Evolutionary conservation across 2,329 filamentous ascomycete genomes (phyloP), one percentile per base, ranked within the genome.

Genomic region (Pseudocercospora eumusae): DNA sequence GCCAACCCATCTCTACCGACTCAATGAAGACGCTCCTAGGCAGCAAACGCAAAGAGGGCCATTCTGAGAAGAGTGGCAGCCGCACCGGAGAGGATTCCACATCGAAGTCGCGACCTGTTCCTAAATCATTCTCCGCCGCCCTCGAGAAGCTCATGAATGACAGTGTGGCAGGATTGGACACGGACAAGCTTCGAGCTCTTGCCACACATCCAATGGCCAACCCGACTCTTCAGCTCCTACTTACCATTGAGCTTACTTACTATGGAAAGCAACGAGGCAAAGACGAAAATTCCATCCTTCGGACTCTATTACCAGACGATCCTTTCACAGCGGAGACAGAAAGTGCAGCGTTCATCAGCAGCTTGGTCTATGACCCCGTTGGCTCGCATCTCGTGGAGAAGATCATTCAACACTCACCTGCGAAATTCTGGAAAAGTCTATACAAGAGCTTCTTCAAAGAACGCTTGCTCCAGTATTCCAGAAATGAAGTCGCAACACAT

Each of bases 141-240:
- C 79, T 95, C 52, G 87, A 90, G 69, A 93, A 96, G 75, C 89
- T 97, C 66, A 90, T 97, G 68, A 81, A 81, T 47, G 90, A 92
- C 69, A 89, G 91, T 54, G 87, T 91, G 9, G 82, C 87, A 0
- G 86, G 84, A 0, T 83, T 97, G 69, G 92, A 95, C 73, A 84
- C 89, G 1, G 91, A 89, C 3, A 90, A 92, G 70, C 83, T 98
- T 27, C 87, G 92, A 27, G 87, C 95, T 2, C 81, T 99, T 60
- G 91, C 93, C 1, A 92, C 88, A 20, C 93, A 98, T 71, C 91
- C 91, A 4, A 90, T 93, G 0, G 95, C 92, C 53, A 97, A 96
- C 71, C 95, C 95, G 0, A 90, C 92, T 0, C 82, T 99, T n/a
- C 95, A 98, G 74, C 83, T 98, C 1, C 81, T 99, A 28, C 80